Base-by-base conservation (phyloP, 140 eudicot species). In the Oenanthe javanica region DNA sequence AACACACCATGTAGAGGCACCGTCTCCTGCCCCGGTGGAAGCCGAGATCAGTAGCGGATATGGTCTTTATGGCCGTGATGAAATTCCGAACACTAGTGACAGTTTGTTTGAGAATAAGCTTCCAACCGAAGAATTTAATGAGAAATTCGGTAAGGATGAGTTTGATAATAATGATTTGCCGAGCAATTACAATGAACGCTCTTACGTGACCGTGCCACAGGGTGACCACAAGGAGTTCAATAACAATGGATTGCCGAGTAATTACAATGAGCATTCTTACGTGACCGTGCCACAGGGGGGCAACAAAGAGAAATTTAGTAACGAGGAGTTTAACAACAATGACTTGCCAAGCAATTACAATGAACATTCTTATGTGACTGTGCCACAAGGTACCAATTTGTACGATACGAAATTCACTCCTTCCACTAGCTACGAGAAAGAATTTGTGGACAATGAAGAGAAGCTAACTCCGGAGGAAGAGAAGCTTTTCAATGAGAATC, bases 21-120 rank as follows among this genome's bases (percentile, higher is more conserved):
- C 72, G 43, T 27, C 72, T 13, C 43, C 73, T 67, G 73, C 73
- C 45, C 73, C 73, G 21, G 42, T 36, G 18, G 73, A 67, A 67
- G 45, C 46, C 2, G 45, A 67, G 46, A 11, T 25, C 21, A 14
- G 4, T 4, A 7, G 73, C 2, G 73, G 73, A 4, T 67, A 67
- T 5, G 45, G 73, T 36, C 73, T 67, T 11, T 67, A 67, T 36
- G 73, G 73, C 1, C 73, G 73, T 31, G 36, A 31, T 31, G 45
- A 67, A 12, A 12, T 31, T 27, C 72, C 40, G 0, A 66, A 31
- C 36, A 31, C 36, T 31, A 31, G 36, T 31, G 36, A 31, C 36
- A 31, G 36, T 31, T 31, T 31, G 36, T 31, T 31, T 31, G 36
- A 31, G 36, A 31, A 31, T 31, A 31, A 31, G 36, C 36, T 31